Percentiles rank a stretch among this genome's conserved stretches.
Conservation (phyloP, 371 early-diverging fungal species). For the Fennellomyces sp. region DNA sequence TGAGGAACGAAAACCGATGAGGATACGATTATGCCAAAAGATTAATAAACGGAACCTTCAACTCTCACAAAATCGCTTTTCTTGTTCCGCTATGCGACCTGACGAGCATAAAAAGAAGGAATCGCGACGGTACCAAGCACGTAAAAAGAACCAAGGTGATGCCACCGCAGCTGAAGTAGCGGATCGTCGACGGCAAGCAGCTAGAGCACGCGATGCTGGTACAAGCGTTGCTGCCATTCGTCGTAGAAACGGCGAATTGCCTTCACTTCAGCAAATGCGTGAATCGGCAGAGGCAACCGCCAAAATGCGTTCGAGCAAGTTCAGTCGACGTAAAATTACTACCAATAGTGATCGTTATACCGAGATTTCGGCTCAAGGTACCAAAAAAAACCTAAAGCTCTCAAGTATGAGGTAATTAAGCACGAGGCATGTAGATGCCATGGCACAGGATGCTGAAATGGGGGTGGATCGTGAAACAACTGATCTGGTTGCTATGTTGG, state of each 20-base stretch:
- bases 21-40: too few species aligned
- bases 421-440: constrained; percentile 26
- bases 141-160: constrained; percentile 45
- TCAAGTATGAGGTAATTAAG: too few species aligned
- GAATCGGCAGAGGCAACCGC: constrained; percentile 12
- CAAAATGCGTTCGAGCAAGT: constrained; percentile 10
- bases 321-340: constrained; percentile 33
- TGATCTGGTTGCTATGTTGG: constrained; percentile 42
- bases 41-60: too few species aligned
- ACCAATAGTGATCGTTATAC: constrained; percentile 41
- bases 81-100: constrained; percentile 54
- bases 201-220: constrained; percentile 37
- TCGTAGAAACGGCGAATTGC: constrained; percentile 43
- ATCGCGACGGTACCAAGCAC: constrained; percentile 45
- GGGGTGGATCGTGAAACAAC: constrained; percentile 58
- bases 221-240: constrained; percentile 39
- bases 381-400: neutral
- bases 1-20: too few species aligned
- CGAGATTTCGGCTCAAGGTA: constrained; percentile 41
- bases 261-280: constrained; percentile 12
- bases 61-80: too few species aligned
- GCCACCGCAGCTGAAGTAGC: constrained; percentile 40
- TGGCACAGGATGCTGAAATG: constrained; percentile 42
- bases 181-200: constrained; percentile 27
- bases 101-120: constrained; percentile 51